Evolutionary conservation across 2,329 filamentous ascomycete genomes (phyloP).

Genomic region (Capronia americana): DNA sequence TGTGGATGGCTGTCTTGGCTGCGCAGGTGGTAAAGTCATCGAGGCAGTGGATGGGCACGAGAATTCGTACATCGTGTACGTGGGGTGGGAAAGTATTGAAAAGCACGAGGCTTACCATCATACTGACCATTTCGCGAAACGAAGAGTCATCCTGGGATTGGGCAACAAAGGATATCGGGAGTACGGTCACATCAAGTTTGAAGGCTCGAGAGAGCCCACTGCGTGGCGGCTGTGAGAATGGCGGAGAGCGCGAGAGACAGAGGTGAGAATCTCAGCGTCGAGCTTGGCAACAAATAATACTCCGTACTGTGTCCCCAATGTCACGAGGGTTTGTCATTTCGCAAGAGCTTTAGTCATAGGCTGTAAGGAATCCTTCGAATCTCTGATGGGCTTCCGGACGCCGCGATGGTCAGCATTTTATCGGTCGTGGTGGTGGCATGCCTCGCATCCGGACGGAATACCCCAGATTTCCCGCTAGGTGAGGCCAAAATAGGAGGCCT

Average conservation of each 20-base stretch:
- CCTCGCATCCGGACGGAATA: neutral
- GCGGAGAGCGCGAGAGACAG: too few species aligned
- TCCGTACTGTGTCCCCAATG: too few species aligned
- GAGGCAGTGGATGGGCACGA: slow-evolving; percentile 43
- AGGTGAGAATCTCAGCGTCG: neutral
- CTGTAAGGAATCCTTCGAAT: neutral
- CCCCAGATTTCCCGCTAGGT: neutral
- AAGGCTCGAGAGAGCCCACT: slow-evolving; percentile 7
- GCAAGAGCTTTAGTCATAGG: neutral
- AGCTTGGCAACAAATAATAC: neutral
- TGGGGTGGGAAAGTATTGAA: slow-evolving; percentile 47
- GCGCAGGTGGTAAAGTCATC: slow-evolving; percentile 45
- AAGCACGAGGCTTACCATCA: slow-evolving; percentile 47
- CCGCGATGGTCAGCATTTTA: neutral
- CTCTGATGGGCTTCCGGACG: neutral
- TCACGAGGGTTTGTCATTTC: neutral
- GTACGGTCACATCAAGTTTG: slow-evolving; percentile 47
- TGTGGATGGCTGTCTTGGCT: slow-evolving; percentile 45
- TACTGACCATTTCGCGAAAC: slow-evolving; percentile 44
- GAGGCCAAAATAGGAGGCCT: neutral
- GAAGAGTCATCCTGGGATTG: slow-evolving; percentile 41
- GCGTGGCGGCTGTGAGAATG: slow-evolving; percentile 3
- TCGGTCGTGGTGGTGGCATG: neutral
- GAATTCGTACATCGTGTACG: slow-evolving; percentile 44
- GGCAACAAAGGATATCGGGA: slow-evolving; percentile 44